Evolutionary conservation across 257 asterid genomes (phyloP).

Genomic region (Cordia subcordata): DNA sequence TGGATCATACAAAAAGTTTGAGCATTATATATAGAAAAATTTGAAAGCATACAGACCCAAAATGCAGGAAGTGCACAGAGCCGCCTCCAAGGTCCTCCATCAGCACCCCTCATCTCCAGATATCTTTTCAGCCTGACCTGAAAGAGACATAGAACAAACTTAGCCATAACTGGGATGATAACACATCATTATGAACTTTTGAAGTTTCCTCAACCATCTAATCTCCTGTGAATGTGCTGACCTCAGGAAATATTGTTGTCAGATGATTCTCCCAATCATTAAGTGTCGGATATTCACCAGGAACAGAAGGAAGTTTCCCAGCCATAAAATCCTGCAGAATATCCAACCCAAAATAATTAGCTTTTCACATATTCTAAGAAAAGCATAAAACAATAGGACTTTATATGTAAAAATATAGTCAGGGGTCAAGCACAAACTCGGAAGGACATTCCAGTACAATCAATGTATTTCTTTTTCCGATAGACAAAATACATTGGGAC

Average conservation of each 20-base stretch:
- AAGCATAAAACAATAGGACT: conserved; percentile 2
- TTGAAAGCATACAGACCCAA: conserved; percentile 49
- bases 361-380: not conserved
- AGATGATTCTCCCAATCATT: conserved; percentile 99
- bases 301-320: conserved; percentile 88
- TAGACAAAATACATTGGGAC: conserved; percentile 99
- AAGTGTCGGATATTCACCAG: conserved; percentile 82
- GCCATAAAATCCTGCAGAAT: conserved; percentile 81
- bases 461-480: conserved; percentile 70
- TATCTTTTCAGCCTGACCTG: conserved; percentile 98
- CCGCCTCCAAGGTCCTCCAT: conserved; percentile 99
- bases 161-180: not conserved
- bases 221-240: conserved; percentile 21
- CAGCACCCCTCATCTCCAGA: conserved; percentile 99
- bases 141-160: conserved; percentile 14
- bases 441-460: conserved; percentile 89
- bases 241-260: conserved; percentile 98
- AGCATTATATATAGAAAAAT: not conserved
- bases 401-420: conserved; percentile 9
- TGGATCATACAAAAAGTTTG: not conserved
- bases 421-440: conserved; percentile 49
- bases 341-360: conserved; percentile 1
- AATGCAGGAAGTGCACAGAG: conserved; percentile 96
- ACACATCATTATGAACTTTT: not conserved
- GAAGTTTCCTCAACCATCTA: conserved; percentile 9